Evolutionary conservation across 352 stramenopile species (phyloP).

Genomic region (Phytophthora cactorum): DNA sequence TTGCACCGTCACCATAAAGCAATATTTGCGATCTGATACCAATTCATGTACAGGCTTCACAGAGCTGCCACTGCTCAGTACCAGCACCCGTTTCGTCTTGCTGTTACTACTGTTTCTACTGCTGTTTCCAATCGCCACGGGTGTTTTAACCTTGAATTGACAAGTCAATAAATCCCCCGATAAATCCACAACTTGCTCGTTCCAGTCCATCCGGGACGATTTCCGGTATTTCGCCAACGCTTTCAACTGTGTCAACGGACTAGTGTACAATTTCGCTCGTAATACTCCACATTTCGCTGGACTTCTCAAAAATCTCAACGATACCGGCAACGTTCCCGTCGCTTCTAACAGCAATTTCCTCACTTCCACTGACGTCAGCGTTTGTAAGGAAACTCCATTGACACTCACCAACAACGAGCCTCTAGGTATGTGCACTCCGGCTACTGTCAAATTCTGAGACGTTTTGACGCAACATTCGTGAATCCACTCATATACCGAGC

Average conservation of each 20-base stretch:
- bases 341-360: conserved; percentile 47
- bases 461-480: conserved; percentile 59
- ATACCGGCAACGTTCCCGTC: conserved; percentile 40
- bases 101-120: conserved; percentile 19
- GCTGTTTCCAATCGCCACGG: conserved; percentile 23
- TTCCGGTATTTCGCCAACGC: conserved; percentile 60
- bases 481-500: conserved; percentile 62
- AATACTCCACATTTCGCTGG: conserved; percentile 57
- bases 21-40: conserved; percentile 63
- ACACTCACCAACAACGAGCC: conserved; percentile 67
- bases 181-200: conserved; percentile 70
- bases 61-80: conserved; percentile 49
- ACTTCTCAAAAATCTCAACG: conserved; percentile 56
- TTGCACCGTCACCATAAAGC: conserved; percentile 71
- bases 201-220: conserved; percentile 44
- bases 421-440: conserved; percentile 38
- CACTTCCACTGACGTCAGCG: conserved; percentile 52
- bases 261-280: conserved; percentile 57
- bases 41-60: conserved; percentile 75
- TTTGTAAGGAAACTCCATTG: conserved; percentile 71
- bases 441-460: conserved; percentile 43
- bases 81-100: conserved; percentile 49
- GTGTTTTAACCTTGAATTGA: conserved; percentile 31
- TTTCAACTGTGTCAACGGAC: conserved; percentile 64
- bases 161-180: conserved; percentile 69